Conservation (phyloP, 805 yeast genomes). For the Starmera quercuum region DNA sequence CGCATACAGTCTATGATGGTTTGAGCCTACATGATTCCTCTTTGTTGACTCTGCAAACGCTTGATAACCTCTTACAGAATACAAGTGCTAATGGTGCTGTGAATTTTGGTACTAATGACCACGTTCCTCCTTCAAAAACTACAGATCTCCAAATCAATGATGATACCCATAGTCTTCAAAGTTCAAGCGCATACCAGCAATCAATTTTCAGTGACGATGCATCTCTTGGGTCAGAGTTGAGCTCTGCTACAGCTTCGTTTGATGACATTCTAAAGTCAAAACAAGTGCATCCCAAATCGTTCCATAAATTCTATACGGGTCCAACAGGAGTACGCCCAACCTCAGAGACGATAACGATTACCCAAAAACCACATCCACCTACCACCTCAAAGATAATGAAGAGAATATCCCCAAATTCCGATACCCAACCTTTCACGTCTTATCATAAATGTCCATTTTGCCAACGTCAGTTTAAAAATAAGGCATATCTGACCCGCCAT, state of each 20-base stretch:
- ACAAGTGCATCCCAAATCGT: constrained; percentile 4
- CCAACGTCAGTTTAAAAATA: constrained; percentile 61
- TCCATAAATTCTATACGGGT: constrained; percentile 14
- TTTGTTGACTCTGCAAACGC: no score
- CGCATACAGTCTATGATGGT: no score
- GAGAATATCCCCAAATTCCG: neutral
- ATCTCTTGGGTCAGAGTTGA: neutral
- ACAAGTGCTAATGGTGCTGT: no score
- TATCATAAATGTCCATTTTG: constrained; percentile 53
- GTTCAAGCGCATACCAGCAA: neutral
- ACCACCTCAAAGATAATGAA: neutral
- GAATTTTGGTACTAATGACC: no score
- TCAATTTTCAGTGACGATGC: neutral
- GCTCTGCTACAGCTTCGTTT: neutral
- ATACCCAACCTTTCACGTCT: neutral
- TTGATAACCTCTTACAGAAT: no score
- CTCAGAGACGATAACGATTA: neutral
- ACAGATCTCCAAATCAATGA: neutral
- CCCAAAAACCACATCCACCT: neutral
- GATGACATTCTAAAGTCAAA: neutral
- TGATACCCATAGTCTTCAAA: neutral
- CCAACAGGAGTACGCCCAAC: constrained; percentile 1
- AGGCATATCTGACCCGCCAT: constrained; percentile 79
- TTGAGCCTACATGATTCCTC: no score
- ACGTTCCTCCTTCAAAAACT: no score